Conservation (phyloP, 2,329 filamentous ascomycete species). For the Ophiostoma ulmi region DNA sequence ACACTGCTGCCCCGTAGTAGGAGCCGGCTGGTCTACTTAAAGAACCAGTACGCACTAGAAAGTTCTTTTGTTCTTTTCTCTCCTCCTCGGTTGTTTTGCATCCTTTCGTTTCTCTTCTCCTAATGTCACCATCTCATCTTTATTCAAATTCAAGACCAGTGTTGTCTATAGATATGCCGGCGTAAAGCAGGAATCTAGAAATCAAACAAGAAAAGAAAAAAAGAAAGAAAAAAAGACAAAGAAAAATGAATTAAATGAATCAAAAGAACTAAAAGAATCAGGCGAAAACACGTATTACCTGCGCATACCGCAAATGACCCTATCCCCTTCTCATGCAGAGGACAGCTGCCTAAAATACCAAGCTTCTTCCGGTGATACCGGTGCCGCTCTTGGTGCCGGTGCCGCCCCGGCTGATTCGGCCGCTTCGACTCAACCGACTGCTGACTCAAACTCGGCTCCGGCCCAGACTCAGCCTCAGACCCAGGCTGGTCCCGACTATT, state of each 20-base stretch:
- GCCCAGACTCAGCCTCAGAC: neutral
- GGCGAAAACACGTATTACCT: neutral
- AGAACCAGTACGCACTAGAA: slow-evolving; percentile 8
- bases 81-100: neutral
- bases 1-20: slow-evolving; percentile 4
- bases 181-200: neutral
- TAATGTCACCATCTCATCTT: neutral
- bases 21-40: neutral
- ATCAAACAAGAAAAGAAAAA: neutral
- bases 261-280: neutral
- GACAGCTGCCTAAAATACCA: slow-evolving; percentile 40
- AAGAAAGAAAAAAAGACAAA: neutral
- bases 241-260: neutral
- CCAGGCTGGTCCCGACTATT: slow-evolving; percentile 10
- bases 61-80: neutral
- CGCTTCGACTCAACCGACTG: neutral
- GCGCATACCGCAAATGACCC: slow-evolving; percentile 32
- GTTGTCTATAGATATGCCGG: neutral
- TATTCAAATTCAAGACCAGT: neutral
- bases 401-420: neutral
- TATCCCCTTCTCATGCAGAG: slow-evolving; percentile 35
- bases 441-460: neutral
- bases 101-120: neutral
- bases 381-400: slow-evolving; percentile 13
- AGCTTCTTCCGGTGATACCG: slow-evolving; percentile 14